These are phyloP conservation scores for Metschnikowia lochheadii DNA, from an alignment of 805 yeast species.

Conservation along the genomic window DNA sequence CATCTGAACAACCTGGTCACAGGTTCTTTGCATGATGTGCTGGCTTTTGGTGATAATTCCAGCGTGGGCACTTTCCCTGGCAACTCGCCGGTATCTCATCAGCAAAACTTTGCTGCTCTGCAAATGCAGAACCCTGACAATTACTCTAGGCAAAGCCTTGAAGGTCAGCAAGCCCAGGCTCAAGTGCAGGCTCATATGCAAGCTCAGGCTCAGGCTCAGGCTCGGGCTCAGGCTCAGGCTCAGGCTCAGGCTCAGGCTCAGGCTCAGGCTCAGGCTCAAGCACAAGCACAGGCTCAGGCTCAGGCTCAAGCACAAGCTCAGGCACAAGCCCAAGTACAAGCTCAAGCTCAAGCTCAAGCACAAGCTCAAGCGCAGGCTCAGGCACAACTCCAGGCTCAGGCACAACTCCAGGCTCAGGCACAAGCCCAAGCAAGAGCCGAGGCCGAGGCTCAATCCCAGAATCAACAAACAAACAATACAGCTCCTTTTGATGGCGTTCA, in stretches of 20 bases:
- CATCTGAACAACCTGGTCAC: slow-evolving; percentile 17
- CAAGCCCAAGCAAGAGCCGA: background rate
- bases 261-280: background rate
- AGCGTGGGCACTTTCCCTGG: slow-evolving; percentile 8
- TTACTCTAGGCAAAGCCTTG: background rate
- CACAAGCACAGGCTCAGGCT: background rate
- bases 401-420: background rate
- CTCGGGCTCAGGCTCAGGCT: background rate
- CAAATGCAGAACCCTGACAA: background rate
- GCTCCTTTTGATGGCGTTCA: background rate
- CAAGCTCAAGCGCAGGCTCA: background rate
- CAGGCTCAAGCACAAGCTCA: background rate
- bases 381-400: background rate
- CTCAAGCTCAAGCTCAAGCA: background rate
- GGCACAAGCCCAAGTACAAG: slow-evolving; percentile 5
- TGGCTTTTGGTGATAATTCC: slow-evolving; percentile 6
- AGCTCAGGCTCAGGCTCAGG: background rate
- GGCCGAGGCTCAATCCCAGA: background rate
- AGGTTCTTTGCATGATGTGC: slow-evolving; percentile 9
- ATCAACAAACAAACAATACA: background rate
- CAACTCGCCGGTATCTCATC: slow-evolving; percentile 1
- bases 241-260: slow-evolving; percentile 8
- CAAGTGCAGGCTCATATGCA: background rate
- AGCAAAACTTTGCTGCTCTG: background rate
- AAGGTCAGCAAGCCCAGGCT: background rate